A percentile compares a stretch with the other conserved stretches of the same genome.
Evolutionary conservation across 768 basidiomycete genomes (phyloP).

Genomic region (Kwoniella sp.): DNA sequence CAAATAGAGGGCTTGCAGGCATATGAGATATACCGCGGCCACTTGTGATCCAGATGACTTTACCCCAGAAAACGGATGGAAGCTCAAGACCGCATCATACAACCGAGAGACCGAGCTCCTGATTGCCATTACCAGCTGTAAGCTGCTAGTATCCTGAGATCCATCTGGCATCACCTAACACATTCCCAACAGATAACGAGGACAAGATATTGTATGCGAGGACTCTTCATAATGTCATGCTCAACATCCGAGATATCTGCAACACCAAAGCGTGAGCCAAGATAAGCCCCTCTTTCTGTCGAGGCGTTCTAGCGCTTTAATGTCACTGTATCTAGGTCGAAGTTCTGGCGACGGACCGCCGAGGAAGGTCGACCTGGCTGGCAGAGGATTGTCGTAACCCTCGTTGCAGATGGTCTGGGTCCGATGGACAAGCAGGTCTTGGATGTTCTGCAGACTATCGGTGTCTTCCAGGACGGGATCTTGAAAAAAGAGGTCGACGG

Average conservation of each 20-base stretch:
- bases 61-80: constrained; percentile 67
- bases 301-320: too few species aligned
- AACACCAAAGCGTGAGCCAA: constrained; percentile 59
- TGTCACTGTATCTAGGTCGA: too few species aligned
- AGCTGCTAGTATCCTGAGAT: constrained; percentile 8
- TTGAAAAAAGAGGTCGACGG: constrained; percentile 84
- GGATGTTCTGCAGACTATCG: constrained; percentile 78
- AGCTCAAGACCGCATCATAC: constrained; percentile 28
- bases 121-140: constrained; percentile 34
- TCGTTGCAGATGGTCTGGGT: constrained; percentile 57
- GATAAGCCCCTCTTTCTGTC: background rate
- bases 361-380: constrained; percentile 56
- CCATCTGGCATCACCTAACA: constrained; percentile 65
- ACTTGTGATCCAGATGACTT: constrained; percentile 53
- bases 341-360: constrained; percentile 52
- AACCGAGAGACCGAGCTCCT: constrained; percentile 47
- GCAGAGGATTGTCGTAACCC: constrained; percentile 57
- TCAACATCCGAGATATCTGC: constrained; percentile 69
- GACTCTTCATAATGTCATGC: constrained; percentile 92
- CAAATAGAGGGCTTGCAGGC: constrained; percentile 88
- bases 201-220: constrained; percentile 55
- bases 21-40: constrained; percentile 56
- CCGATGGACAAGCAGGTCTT: constrained; percentile 63
- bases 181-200: constrained; percentile 43
- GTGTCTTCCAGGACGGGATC: constrained; percentile 71